Percentiles rank a stretch among this genome's conserved stretches.
Evolutionary conservation across 1,284 basidiomycete genomes (phyloP).

Genomic region (Pascua sp.): DNA sequence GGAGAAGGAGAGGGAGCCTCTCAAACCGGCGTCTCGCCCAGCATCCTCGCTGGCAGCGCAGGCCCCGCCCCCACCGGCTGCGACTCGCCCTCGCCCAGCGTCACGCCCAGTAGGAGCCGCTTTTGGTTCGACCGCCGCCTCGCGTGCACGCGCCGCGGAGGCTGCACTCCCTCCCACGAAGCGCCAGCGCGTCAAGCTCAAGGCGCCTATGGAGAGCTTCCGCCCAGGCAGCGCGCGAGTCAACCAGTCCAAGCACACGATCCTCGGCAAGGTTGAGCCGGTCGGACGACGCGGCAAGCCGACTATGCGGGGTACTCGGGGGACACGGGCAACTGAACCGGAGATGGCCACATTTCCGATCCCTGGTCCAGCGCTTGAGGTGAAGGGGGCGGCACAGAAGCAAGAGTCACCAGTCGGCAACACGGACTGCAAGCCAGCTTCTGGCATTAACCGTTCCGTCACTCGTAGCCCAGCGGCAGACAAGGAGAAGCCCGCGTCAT

Average conservation of each 20-base stretch:
- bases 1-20: conserved; percentile 1
- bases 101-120: background rate
- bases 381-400: background rate
- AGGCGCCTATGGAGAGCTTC: conserved; percentile 42
- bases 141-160: conserved; percentile 18
- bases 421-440: background rate
- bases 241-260: conserved; percentile 13
- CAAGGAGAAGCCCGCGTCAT: too few species aligned
- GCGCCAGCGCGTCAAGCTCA: conserved; percentile 36
- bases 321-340: background rate
- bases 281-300: background rate
- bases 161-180: conserved; percentile 27
- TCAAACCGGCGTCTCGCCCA: background rate
- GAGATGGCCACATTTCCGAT: conserved; percentile 11
- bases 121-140: conserved; percentile 14
- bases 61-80: background rate
- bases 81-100: background rate
- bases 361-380: conserved; percentile 5
- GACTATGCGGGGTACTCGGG: background rate
- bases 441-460: too few species aligned
- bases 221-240: conserved; percentile 15
- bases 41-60: background rate
- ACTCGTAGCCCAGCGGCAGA: too few species aligned
- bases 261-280: conserved; percentile 1
- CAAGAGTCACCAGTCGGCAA: too few species aligned